phyloP scores from a whole-genome alignment of 163 green algal genomes.

The Scenedesmus sp. region DNA sequence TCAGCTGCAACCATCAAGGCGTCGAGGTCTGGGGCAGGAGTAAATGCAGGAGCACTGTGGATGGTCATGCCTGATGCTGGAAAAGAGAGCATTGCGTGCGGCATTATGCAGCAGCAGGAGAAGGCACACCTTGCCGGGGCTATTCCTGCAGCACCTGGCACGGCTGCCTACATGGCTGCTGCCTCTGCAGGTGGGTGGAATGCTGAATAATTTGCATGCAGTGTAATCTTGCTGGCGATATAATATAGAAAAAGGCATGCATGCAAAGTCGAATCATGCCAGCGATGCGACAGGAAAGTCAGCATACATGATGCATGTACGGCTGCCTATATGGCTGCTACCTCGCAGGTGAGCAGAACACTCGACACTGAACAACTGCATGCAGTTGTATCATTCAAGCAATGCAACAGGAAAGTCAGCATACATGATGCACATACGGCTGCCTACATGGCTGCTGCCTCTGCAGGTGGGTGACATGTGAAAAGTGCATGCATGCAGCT shows the following conservation, averaged over 20 bases:
- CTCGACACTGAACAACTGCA: too few species aligned
- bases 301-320: background rate
- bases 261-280: too few species aligned
- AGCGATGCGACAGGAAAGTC: too few species aligned
- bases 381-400: too few species aligned
- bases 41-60: background rate
- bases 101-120: background rate
- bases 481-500: too few species aligned
- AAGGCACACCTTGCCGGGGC: background rate
- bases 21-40: background rate
- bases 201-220: too few species aligned
- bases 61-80: background rate
- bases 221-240: too few species aligned
- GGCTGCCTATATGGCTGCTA: background rate
- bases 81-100: background rate
- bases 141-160: background rate
- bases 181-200: background rate
- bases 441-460: background rate
- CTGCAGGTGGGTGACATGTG: background rate
- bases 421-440: background rate
- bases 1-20: background rate
- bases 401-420: too few species aligned
- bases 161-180: background rate
- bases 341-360: background rate
- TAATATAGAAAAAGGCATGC: too few species aligned